phyloP scores from a whole-genome alignment of 345 rosid species.

The Jatropha curcas region DNA sequence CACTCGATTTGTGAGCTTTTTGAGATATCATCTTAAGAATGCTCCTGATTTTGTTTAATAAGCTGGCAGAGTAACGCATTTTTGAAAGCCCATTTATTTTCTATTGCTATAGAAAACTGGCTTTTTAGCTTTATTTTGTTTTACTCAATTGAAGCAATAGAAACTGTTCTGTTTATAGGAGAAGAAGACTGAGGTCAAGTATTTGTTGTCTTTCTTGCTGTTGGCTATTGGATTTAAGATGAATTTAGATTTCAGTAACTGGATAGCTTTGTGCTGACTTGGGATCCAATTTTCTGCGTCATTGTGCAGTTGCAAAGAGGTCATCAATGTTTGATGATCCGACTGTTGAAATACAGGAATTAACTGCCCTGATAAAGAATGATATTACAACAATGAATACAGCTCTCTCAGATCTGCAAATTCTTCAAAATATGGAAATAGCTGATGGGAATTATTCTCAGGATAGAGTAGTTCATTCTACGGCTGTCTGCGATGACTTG shows the following conservation, averaged over 20 bases:
- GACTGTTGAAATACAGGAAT: constrained; percentile 71
- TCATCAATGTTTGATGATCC: constrained; percentile 92
- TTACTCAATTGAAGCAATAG: not conserved
- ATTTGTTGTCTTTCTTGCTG: not conserved
- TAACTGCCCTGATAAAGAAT: constrained; percentile 75
- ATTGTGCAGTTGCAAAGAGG: constrained; percentile 64
- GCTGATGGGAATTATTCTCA: constrained; percentile 73
- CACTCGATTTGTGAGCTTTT: not conserved
- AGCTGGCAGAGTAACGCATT: not conserved
- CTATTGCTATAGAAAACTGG: not conserved
- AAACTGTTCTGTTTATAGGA: not conserved
- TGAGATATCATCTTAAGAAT: not conserved
- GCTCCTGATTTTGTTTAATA: not conserved
- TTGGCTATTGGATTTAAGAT: not conserved
- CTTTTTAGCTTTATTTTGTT: not conserved
- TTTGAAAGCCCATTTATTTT: not conserved
- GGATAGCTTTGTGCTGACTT: not conserved
- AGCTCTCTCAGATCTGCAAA: constrained; percentile 78
- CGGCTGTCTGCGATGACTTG: constrained; percentile 79
- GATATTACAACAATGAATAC: constrained; percentile 70
- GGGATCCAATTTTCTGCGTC: constrained; percentile 9
- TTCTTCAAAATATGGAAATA: constrained; percentile 74
- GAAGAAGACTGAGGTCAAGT: not conserved
- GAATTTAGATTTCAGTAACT: not conserved
- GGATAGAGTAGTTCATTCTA: constrained; percentile 72